phyloP scores from a whole-genome alignment of 148 eudicot species.

The Chenopodium suecicum region DNA sequence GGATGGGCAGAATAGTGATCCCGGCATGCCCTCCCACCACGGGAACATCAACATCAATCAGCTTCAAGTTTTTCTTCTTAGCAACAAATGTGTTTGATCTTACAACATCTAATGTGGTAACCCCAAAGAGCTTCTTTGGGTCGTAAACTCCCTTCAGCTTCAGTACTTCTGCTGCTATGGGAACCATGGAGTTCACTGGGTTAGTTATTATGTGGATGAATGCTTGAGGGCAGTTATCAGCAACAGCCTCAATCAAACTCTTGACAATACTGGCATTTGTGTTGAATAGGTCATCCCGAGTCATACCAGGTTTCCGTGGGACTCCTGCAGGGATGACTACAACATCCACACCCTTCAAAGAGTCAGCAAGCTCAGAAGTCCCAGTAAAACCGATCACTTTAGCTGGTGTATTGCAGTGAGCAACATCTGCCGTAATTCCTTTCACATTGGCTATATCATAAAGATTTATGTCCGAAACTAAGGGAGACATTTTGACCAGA shows the following conservation, averaged over 20 bases:
- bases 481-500: slow-evolving; percentile 76
- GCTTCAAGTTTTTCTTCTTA: slow-evolving; percentile 63
- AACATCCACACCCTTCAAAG: slow-evolving; percentile 58
- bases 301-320: slow-evolving; percentile 86
- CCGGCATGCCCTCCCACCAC: slow-evolving; percentile 89
- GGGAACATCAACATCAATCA: slow-evolving; percentile 81
- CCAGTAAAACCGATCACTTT: slow-evolving; percentile 65
- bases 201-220: slow-evolving; percentile 83
- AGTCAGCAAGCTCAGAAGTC: slow-evolving; percentile 48
- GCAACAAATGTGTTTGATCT: slow-evolving; percentile 83
- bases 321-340: slow-evolving; percentile 88
- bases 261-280: slow-evolving; percentile 76
- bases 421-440: slow-evolving; percentile 81
- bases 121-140: slow-evolving; percentile 82
- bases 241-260: slow-evolving; percentile 66
- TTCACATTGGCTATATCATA: slow-evolving; percentile 82
- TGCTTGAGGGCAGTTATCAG: slow-evolving; percentile 77
- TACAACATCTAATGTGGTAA: slow-evolving; percentile 77
- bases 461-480: slow-evolving; percentile 59
- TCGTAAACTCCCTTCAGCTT: slow-evolving; percentile 73
- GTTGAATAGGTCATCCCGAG: slow-evolving; percentile 77
- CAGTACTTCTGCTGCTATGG: slow-evolving; percentile 80
- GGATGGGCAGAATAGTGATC: slow-evolving; percentile 68
- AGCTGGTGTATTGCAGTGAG: slow-evolving; percentile 88
- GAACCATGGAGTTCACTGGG: slow-evolving; percentile 82